Percentiles rank a stretch among this genome's conserved stretches.
phyloP scores from a whole-genome alignment of 768 basidiomycete genomes.

The Tylopilus felleus region DNA sequence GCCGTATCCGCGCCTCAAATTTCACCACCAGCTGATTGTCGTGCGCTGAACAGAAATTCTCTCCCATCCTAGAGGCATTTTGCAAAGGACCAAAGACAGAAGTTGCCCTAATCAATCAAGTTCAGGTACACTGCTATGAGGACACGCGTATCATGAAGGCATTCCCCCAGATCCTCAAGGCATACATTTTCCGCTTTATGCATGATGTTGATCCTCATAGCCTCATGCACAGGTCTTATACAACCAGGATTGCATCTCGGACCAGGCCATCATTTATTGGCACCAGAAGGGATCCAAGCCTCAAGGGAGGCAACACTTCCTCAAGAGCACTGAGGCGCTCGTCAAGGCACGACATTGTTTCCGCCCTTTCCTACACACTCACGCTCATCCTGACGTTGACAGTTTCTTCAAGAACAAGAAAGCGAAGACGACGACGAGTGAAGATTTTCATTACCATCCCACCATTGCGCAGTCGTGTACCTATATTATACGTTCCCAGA shows the following conservation, averaged over 20 bases:
- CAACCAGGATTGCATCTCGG: slow-evolving; percentile 93
- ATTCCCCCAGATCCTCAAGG: slow-evolving; percentile 94
- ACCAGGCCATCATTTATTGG: slow-evolving; percentile 98
- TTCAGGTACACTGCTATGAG: slow-evolving; percentile 95
- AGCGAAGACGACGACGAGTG: slow-evolving; percentile 58
- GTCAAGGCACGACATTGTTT: slow-evolving; percentile 63
- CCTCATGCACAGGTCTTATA: slow-evolving; percentile 70
- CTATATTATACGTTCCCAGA: slow-evolving; percentile 12
- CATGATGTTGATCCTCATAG: slow-evolving; percentile 5
- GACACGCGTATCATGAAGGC: slow-evolving; percentile 93
- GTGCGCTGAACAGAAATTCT: slow-evolving; percentile 60
- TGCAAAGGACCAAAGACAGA: slow-evolving; percentile 85
- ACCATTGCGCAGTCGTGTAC: slow-evolving; percentile 13
- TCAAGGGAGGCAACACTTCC: slow-evolving; percentile 92
- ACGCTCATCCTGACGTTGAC: slow-evolving; percentile 39
- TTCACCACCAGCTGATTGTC: background rate
- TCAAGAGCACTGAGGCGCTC: slow-evolving; percentile 81
- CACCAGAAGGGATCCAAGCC: slow-evolving; percentile 95
- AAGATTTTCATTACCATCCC: background rate
- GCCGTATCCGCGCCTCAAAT: background rate
- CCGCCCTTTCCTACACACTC: background rate
- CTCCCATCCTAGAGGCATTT: slow-evolving; percentile 87
- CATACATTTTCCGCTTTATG: slow-evolving; percentile 18
- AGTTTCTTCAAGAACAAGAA: slow-evolving; percentile 89
- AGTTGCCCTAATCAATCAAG: slow-evolving; percentile 91